Evolutionary conservation across 2,329 filamentous ascomycete species (phyloP).

Genomic region (Aspergillus sp.): DNA sequence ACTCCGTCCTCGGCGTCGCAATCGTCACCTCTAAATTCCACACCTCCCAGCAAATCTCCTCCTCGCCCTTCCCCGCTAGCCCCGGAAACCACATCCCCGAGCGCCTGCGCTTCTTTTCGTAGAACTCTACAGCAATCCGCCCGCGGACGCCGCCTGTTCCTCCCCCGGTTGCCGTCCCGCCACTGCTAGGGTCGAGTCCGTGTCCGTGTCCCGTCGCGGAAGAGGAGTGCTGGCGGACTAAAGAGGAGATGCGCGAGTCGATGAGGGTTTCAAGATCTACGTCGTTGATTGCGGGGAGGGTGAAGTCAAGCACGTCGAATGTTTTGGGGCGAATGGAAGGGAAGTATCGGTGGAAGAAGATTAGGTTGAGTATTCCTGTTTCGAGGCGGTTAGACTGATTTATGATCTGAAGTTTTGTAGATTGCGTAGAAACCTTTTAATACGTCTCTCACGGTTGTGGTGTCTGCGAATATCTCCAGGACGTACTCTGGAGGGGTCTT

Average conservation of each 20-base stretch:
- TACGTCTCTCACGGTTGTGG: conserved; percentile 85
- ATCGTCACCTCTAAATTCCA: conserved; percentile 96
- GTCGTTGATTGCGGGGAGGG: conserved; percentile 86
- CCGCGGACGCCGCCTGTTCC: conserved; percentile 66
- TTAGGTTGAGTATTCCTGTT: conserved; percentile 87
- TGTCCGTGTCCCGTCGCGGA: conserved; percentile 43
- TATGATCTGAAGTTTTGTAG: not conserved
- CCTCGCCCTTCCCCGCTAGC: conserved; percentile 67
- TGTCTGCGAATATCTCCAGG: conserved; percentile 91
- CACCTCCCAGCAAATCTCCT: conserved; percentile 95
- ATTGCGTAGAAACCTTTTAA: conserved; percentile 71
- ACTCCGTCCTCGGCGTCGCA: conserved; percentile 84
- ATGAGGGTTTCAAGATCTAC: conserved; percentile 92
- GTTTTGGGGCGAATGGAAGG: conserved; percentile 80
- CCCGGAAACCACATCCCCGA: conserved; percentile 69
- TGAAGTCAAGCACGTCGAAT: conserved; percentile 87
- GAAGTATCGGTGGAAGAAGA: conserved; percentile 99
- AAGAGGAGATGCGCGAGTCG: conserved; percentile 78
- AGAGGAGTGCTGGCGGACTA: conserved; percentile 75
- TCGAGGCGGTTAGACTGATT: not conserved
- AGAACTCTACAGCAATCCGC: conserved; percentile 87
- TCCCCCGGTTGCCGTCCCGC: conserved; percentile 12
- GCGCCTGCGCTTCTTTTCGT: conserved; percentile 87
- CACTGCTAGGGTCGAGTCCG: conserved; percentile 30
- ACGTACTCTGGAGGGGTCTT: conserved; percentile 80